Evolutionary conservation across 2,329 filamentous ascomycete species (phyloP).

Genomic region (Exophiala dermatitidis): DNA sequence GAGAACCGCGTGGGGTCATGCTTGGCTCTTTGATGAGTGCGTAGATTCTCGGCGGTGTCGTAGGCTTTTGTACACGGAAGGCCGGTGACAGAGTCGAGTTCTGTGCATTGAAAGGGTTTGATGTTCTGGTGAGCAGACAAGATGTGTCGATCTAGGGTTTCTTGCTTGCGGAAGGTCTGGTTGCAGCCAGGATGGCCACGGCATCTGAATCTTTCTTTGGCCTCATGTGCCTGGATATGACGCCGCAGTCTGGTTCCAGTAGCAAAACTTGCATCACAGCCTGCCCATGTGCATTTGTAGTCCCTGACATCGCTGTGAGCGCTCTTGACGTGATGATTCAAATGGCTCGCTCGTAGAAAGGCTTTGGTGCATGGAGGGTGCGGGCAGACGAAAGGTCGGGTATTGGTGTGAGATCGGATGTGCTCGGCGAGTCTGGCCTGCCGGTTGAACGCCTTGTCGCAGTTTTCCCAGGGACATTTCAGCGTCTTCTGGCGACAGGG

Average conservation of each 20-base stretch:
- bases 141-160: conserved; percentile 77
- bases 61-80: conserved; percentile 61
- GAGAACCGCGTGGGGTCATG: conserved; percentile 67
- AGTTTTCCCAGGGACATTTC: conserved; percentile 65
- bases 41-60: conserved; percentile 63
- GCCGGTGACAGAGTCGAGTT: conserved; percentile 48
- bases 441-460: conserved; percentile 78
- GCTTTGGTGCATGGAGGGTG: conserved; percentile 68
- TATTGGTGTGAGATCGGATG: conserved; percentile 75
- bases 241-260: conserved; percentile 70
- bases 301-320: conserved; percentile 66
- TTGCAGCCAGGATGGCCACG: conserved; percentile 62
- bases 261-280: conserved; percentile 72
- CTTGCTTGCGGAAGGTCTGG: conserved; percentile 77
- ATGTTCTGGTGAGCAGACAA: conserved; percentile 65
- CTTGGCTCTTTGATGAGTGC: conserved; percentile 60
- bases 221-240: conserved; percentile 71
- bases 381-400: conserved; percentile 68
- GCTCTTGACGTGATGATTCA: conserved; percentile 77
- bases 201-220: conserved; percentile 68
- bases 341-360: conserved; percentile 78
- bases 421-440: conserved; percentile 74
- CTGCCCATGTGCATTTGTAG: conserved; percentile 63
- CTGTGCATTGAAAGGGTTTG: conserved; percentile 63
- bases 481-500: conserved; percentile 71